phyloP scores from a whole-genome alignment of 768 basidiomycete species.

The Trametes gibbosa region DNA sequence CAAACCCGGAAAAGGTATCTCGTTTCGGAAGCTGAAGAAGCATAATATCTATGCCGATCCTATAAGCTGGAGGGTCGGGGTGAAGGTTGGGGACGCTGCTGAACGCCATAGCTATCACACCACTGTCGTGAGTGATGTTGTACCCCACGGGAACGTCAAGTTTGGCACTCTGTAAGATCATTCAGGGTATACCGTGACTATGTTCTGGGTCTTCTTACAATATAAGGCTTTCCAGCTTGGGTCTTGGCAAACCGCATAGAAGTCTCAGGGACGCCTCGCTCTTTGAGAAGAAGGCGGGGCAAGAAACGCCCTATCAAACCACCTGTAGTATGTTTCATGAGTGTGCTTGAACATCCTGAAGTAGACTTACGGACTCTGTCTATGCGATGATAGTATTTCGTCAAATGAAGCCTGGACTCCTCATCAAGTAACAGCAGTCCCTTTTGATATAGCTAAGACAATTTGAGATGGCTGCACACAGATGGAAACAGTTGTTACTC shows the following conservation, averaged over 20 bases:
- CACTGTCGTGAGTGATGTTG: constrained; percentile 83
- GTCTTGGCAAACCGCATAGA: constrained; percentile 56
- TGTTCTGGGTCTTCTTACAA: constrained; percentile 44
- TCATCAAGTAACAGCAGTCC: constrained; percentile 59
- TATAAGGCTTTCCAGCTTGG: constrained; percentile 70
- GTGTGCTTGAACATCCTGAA: neutral
- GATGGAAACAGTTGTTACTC: neutral
- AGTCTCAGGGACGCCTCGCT: constrained; percentile 49
- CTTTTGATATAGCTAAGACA: constrained; percentile 50
- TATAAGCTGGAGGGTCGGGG: constrained; percentile 54
- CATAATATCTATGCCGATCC: constrained; percentile 81
- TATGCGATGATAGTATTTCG: constrained; percentile 64
- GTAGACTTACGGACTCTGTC: constrained; percentile 68
- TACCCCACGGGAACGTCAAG: constrained; percentile 50
- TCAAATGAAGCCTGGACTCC: constrained; percentile 54
- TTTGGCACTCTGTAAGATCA: constrained; percentile 10
- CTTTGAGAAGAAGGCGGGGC: constrained; percentile 57
- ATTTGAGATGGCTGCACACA: too few relatives aligned
- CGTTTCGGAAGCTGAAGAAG: constrained; percentile 61
- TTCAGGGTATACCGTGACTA: neutral
- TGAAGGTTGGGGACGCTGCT: constrained; percentile 33
- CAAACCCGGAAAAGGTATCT: constrained; percentile 56
- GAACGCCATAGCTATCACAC: constrained; percentile 64
- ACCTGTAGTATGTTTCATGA: constrained; percentile 40
- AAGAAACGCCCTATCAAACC: constrained; percentile 77